These are phyloP conservation scores for Blepharisma stoltei DNA, from an alignment of 73 alveolate species.

Conservation along the genomic window DNA sequence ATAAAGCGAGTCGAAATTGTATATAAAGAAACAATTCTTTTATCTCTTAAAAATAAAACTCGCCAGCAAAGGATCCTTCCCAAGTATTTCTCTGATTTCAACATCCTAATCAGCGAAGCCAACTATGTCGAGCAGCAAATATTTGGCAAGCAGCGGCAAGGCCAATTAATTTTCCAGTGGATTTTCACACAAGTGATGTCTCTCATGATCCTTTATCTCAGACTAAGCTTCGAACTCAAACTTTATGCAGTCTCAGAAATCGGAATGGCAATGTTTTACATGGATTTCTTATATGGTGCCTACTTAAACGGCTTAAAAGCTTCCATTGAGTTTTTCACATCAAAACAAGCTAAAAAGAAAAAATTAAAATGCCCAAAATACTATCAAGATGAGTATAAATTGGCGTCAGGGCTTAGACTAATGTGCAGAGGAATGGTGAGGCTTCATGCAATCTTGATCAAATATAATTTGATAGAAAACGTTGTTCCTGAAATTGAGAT, in stretches of 20 bases:
- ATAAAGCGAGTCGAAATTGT: conserved; percentile 6
- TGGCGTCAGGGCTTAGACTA: background rate
- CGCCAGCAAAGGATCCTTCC: conserved; percentile 24
- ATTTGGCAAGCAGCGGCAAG: background rate
- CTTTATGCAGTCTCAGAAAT: conserved; percentile 49
- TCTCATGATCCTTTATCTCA: conserved; percentile 35
- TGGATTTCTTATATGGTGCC: conserved; percentile 14
- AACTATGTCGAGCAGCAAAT: background rate
- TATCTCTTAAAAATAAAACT: conserved; percentile 3
- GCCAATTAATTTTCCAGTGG: conserved; percentile 34
- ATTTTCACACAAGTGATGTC: conserved; percentile 13
- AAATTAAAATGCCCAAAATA: background rate
- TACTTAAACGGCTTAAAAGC: background rate
- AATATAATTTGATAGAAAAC: too few species aligned
- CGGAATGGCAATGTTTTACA: conserved; percentile 25
- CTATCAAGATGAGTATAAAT: background rate
- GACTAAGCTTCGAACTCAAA: conserved; percentile 45
- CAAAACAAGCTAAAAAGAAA: conserved; percentile 13
- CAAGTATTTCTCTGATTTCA: conserved; percentile 25
- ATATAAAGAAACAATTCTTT: background rate
- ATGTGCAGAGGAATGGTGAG: conserved; percentile 24
- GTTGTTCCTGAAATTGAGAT: background rate
- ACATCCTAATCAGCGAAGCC: conserved; percentile 15
- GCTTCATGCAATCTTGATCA: background rate
- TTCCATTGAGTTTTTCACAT: background rate